phyloP scores from a whole-genome alignment of 148 eudicot genomes.

The Salicornia ramosissima region DNA sequence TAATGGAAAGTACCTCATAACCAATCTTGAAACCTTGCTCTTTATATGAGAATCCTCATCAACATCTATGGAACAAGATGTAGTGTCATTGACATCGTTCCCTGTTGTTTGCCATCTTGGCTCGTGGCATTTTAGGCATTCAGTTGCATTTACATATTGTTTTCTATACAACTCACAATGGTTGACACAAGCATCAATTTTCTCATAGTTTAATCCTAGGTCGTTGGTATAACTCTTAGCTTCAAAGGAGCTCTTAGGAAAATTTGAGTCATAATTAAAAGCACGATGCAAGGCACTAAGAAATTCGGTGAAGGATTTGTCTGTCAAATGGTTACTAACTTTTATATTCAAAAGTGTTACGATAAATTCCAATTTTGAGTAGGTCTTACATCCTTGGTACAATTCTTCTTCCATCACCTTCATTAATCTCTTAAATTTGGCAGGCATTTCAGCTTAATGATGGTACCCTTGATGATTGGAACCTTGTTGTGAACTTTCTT shows the following conservation, averaged over 20 bases:
- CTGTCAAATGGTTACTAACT: no score
- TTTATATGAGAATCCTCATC: no score
- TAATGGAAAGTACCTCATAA: no score
- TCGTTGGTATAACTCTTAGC: not conserved
- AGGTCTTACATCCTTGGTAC: not conserved
- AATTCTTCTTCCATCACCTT: not conserved
- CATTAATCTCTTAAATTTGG: not conserved
- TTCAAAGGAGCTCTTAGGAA: not conserved
- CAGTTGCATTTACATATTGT: slow-evolving; percentile 1
- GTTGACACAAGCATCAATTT: slow-evolving; percentile 5
- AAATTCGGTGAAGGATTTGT: not conserved
- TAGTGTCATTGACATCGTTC: no score
- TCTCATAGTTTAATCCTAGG: not conserved
- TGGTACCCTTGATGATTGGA: no score
- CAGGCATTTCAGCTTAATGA: not conserved
- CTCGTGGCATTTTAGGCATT: not conserved
- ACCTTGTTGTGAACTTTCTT: no score
- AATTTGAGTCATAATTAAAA: not conserved
- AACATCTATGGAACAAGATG: no score
- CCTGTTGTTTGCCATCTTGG: no score
- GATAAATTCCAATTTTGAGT: slow-evolving; percentile 1
- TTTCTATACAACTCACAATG: not conserved
- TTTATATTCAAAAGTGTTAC: no score
- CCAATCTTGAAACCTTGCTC: no score
- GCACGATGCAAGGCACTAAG: not conserved